Evolutionary conservation across 139 green algal species (phyloP), one percentile per base, ranked within the genome.

Genomic region (Nannochloris sp.): DNA sequence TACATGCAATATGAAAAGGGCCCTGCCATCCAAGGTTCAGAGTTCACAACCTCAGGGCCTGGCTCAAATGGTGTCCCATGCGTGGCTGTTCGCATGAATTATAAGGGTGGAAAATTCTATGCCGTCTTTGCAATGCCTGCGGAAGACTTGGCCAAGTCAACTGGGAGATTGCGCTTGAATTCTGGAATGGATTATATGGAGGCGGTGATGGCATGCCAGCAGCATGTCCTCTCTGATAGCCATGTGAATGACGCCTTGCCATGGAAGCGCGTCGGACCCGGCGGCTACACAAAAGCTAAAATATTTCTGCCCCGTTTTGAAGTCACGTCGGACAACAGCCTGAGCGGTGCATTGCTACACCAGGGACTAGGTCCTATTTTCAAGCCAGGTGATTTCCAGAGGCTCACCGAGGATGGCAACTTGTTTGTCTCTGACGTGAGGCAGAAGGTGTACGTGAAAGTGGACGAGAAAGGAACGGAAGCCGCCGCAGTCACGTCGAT

Each of bases 401-500:
- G 60, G 2, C 34, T 62, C 3, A 12, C 36, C 7, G 23, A 51
- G 8, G 7, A 65, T 16, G 16, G 16, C 5, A 55, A 68, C 29
- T 25, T 76, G 44, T 12, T 21, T 21, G 69, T 75, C n/a, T 67
- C 55, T 2, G 62, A 71, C 11, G 69, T 75, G 2, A n/a, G 69
- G 10, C 69, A 75, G 50, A 75, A 75, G 16, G 62, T 70, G 3
- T 70, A 64, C n/a, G 54, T 64, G 5, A 75, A 75, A 50, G 68
- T 74, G 15, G 36, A 66, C 23, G 60, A 66, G 24, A 18, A 55
- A 14, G 60, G 60, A 31, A 66, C 60, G 16, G 60, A 66, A 57
- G 60, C 69, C 18, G 69, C 69, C 0, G 69, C 69, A 14, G 69
- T 44, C 1, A 75, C 69, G 6, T 61, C 69, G 1, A 57, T 75